Evolutionary conservation across 1,139 yeast genomes (phyloP), one percentile per base, ranked within the genome.

Genomic region (Waltiozyma sp.): DNA sequence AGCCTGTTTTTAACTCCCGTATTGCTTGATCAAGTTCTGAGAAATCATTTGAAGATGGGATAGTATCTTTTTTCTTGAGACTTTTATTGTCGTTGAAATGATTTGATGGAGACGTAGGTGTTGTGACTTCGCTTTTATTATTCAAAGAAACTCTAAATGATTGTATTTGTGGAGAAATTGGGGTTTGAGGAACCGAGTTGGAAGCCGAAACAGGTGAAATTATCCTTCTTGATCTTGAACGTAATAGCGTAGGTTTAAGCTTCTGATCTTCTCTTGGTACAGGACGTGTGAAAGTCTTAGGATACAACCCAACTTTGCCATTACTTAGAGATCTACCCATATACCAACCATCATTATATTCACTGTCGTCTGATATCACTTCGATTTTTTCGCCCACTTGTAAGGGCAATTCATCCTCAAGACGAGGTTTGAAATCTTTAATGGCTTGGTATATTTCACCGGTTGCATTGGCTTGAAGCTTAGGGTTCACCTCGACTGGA

Each of bases 301-400:
- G 98, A 58, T 87, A 91, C 39, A 91, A 67, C 0, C 98, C 98
- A 11, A 85, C 88, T 46, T 75, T 73, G 41, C 75, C 74, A 0
- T 89, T 79, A 40, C 73, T 59, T 43, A 85, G 60, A 53, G 89
- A 88, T 49, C 80, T 80, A 10, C 97, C 96, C 82, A 75, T 75
- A 57, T 81, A 91, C 99, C 99, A 91, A n/a, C 97, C 97, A 61
- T 91, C 99, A 52, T 86, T 84, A 62, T 84, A 91, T 56, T 86
- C 96, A 49, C 80, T 75, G 62, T 91, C 99, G 60, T 88, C 96
- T 38, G 94, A 87, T 24, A 93, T 73, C 15, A 91, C 88, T 60
- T 88, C 93, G 44, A 93, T 73, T 50, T 77, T 80, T 56, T 91
- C 97, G 23, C 97, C 97, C 23, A 83, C 77, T 41, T 70, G 72